These are phyloP conservation scores for Neofusicoccum sp. DNA, from an alignment of 2,329 filamentous ascomycete species.

Conservation along the genomic window DNA sequence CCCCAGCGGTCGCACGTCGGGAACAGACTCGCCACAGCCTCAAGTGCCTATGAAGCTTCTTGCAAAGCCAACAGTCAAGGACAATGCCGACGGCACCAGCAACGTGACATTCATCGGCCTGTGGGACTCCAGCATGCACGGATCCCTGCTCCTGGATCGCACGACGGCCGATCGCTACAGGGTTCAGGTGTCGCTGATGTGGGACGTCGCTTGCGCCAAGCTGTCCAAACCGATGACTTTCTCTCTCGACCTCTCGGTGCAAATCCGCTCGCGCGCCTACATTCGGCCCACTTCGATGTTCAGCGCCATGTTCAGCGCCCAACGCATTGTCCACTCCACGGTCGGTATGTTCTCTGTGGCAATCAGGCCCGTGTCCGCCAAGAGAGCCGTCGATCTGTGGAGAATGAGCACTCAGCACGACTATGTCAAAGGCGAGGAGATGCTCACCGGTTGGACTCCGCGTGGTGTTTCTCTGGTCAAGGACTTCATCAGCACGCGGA, in stretches of 20 bases:
- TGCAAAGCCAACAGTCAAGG: conserved; percentile 75
- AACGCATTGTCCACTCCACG: conserved; percentile 83
- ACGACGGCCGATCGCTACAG: conserved; percentile 91
- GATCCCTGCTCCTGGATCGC: conserved; percentile 89
- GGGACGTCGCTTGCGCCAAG: conserved; percentile 83
- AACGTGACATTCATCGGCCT: conserved; percentile 86
- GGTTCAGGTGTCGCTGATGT: conserved; percentile 83
- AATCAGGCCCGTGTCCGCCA: conserved; percentile 85
- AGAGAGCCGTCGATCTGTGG: conserved; percentile 91
- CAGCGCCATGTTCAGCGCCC: conserved; percentile 81
- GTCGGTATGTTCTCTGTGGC: conserved; percentile 84
- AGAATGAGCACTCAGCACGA: conserved; percentile 92
- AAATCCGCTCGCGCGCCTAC: conserved; percentile 82
- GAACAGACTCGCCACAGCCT: conserved; percentile 70
- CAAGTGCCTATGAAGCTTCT: conserved; percentile 79
- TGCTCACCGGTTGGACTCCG: conserved; percentile 80
- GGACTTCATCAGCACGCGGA: conserved; percentile 77
- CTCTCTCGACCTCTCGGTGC: conserved; percentile 75
- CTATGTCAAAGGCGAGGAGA: conserved; percentile 95
- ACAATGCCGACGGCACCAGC: conserved; percentile 87
- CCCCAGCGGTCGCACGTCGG: conserved; percentile 79
- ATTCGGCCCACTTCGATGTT: conserved; percentile 86
- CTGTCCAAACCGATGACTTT: conserved; percentile 89
- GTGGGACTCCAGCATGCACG: conserved; percentile 95
- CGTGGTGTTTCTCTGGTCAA: conserved; percentile 88